These are phyloP conservation scores for Sporobolus alterniflorus DNA, from an alignment of 202 grass and related monocot species.

Conservation along the genomic window DNA sequence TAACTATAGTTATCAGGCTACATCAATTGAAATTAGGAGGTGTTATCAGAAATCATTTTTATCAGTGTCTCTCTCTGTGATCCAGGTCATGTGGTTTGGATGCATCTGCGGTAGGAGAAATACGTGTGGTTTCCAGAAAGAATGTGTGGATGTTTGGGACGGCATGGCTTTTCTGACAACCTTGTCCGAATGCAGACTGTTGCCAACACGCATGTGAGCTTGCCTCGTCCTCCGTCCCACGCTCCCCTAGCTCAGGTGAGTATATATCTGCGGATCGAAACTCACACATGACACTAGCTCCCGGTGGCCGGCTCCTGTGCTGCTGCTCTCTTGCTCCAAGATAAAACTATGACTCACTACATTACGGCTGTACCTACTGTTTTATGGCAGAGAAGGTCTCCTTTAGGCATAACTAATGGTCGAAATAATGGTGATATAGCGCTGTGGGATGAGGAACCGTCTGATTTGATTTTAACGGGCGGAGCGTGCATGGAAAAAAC, in stretches of 20 bases:
- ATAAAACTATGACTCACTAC: not conserved
- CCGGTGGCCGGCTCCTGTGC: not conserved
- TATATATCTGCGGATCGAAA: not conserved
- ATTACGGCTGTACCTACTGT: too few species aligned
- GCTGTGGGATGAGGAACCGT: too few species aligned
- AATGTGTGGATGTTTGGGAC: conserved; percentile 33
- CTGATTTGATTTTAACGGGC: too few species aligned
- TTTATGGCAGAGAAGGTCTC: too few species aligned
- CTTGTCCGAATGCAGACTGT: conserved; percentile 27
- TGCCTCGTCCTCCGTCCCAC: conserved; percentile 24
- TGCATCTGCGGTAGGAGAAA: not conserved
- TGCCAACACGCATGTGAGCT: conserved; percentile 16
- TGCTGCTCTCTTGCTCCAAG: not conserved
- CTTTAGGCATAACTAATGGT: too few species aligned
- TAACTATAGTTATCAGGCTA: too few species aligned
- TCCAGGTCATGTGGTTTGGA: conserved; percentile 5
- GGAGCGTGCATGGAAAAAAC: too few species aligned
- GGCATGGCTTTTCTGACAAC: conserved; percentile 4
- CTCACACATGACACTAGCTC: not conserved
- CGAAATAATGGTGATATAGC: too few species aligned
- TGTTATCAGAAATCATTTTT: too few species aligned
- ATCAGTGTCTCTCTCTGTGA: conserved; percentile 10
- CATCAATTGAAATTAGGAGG: too few species aligned
- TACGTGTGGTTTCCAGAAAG: conserved; percentile 29
- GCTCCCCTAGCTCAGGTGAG: too few species aligned